Percentiles rank a stretch among this genome's conserved stretches.
Conservation (phyloP, 1,284 basidiomycete species). For the Meira miltonrushii region DNA sequence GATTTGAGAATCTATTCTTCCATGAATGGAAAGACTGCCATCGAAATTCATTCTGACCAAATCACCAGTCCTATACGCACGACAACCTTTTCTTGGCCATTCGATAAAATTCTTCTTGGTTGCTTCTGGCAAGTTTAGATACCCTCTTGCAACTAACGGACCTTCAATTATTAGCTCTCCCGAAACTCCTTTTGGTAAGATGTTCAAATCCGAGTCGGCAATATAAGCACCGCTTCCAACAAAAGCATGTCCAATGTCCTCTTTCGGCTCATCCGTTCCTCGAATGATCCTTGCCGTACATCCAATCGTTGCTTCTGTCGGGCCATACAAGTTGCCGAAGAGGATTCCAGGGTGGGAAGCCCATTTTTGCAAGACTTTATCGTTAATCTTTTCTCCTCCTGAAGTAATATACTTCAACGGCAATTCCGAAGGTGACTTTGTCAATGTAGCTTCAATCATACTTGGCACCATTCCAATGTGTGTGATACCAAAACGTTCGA, state of each 20-base stretch:
- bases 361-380: slow-evolving; percentile 3
- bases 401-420: slow-evolving; percentile 6
- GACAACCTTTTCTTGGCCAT: slow-evolving; percentile 14
- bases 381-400: slow-evolving; percentile 16
- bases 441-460: slow-evolving; percentile 22
- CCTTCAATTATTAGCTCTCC: slow-evolving; percentile 46
- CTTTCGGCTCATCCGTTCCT: slow-evolving; percentile 17
- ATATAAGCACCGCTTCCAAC: slow-evolving; percentile 20
- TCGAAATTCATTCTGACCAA: slow-evolving; percentile 25
- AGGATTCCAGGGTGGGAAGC: slow-evolving; percentile 14
- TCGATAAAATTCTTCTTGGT: slow-evolving; percentile 14
- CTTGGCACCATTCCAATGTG: slow-evolving; percentile 47
- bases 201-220: slow-evolving; percentile 7
- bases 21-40: slow-evolving; percentile 15
- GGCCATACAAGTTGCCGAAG: slow-evolving; percentile 46
- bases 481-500: slow-evolving; percentile 32
- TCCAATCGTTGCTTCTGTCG: slow-evolving; percentile 48
- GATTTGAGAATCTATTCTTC: slow-evolving; percentile 39
- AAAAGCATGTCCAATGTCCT: slow-evolving; percentile 41
- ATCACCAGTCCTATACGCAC: slow-evolving; percentile 44
- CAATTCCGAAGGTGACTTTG: slow-evolving; percentile 1
- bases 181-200: slow-evolving; percentile 27
- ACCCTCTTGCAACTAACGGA: slow-evolving; percentile 40
- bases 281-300: slow-evolving; percentile 36
- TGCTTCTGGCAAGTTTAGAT: slow-evolving; percentile 22